Evolutionary conservation across 208 protist genomes (phyloP), one percentile per base, ranked within the genome.

Genomic region (Crithidia mellificae): DNA sequence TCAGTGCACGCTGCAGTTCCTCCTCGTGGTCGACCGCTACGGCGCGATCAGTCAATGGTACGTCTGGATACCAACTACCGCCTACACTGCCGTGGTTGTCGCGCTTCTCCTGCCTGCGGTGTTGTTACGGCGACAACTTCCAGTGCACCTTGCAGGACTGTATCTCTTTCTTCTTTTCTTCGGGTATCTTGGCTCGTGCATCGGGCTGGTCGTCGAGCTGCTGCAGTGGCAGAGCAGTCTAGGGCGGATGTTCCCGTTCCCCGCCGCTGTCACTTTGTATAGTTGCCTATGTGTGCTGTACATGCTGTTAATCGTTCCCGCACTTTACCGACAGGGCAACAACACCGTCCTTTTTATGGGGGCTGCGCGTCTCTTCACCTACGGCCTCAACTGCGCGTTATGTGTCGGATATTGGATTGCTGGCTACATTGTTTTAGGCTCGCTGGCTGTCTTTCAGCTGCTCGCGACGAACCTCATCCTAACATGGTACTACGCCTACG

Each of bases 361-460:
- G 0, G 36, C 77, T 12, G 52, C 76, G 39, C 74, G 81, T 17
- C 72, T 88, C 29, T 53, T 81, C 20, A 71, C 87, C 2, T 92
- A 87, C 54, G 86, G 83, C 3, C 50, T 83, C n/a, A 88, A 88
- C 59, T 81, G 76, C 63, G 77, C 81, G 12, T 74, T 86, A n/a
- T 85, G 80, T 59, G 75, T 87, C 9, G 75, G 81, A 3, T 92
- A 88, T 55, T 92, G 83, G 83, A 63, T 85, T 11, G 64, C 71
- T 24, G 86, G 86, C 2, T 85, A 82, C 50, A 57, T 87, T 22
- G 47, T 87, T 19, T 56, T 89, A 1, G 83, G 86, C 47, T 81
- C 74, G 7, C 38, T 89, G 46, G 66, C 75, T 19, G 11, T 88
- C n/a, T 36, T 85, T 50, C 81, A 88, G 69, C 84, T 78, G 38